phyloP scores from a whole-genome alignment of 2,329 filamentous ascomycete species.

The Botryotinia globosa region DNA sequence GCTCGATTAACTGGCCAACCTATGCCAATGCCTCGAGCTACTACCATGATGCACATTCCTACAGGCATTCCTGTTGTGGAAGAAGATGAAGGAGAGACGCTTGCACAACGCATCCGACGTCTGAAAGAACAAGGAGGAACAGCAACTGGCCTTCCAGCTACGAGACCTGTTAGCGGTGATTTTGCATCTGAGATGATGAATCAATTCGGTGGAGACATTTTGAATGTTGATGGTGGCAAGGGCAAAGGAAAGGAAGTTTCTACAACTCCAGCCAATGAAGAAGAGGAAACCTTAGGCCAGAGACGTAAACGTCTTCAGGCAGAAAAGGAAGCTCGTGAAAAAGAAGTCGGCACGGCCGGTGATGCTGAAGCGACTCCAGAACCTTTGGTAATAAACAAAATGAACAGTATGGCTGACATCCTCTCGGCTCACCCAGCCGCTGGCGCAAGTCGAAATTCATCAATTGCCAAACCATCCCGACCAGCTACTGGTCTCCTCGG shows the following conservation, averaged over 20 bases:
- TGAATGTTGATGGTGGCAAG: constrained; percentile 32
- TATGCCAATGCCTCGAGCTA: constrained; percentile 27
- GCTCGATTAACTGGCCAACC: constrained; percentile 35
- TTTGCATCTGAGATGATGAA: constrained; percentile 69
- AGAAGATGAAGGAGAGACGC: constrained; percentile 57
- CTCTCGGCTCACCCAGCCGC: constrained; percentile 52
- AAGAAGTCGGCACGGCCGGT: constrained; percentile 45
- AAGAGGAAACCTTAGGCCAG: constrained; percentile 77
- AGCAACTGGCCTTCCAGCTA: constrained; percentile 29
- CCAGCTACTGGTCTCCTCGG: constrained; percentile 35
- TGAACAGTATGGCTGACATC: constrained; percentile 44
- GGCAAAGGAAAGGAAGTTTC: constrained; percentile 37
- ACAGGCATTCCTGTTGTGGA: constrained; percentile 35
- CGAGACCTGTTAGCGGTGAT: constrained; percentile 57
- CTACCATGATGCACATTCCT: constrained; percentile 33
- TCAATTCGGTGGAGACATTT: constrained; percentile 53
- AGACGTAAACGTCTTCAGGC: constrained; percentile 71
- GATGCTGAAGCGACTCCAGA: constrained; percentile 18
- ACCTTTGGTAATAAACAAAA: constrained; percentile 36
- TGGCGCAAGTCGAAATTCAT: constrained; percentile 25
- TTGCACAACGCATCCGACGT: constrained; percentile 63
- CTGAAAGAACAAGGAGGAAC: constrained; percentile 54
- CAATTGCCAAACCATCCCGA: constrained; percentile 26
- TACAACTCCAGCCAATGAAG: constrained; percentile 45
- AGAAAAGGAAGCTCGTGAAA: constrained; percentile 61